Base-by-base conservation (phyloP, 768 basidiomycete species). In the Sutorius australiensis region DNA sequence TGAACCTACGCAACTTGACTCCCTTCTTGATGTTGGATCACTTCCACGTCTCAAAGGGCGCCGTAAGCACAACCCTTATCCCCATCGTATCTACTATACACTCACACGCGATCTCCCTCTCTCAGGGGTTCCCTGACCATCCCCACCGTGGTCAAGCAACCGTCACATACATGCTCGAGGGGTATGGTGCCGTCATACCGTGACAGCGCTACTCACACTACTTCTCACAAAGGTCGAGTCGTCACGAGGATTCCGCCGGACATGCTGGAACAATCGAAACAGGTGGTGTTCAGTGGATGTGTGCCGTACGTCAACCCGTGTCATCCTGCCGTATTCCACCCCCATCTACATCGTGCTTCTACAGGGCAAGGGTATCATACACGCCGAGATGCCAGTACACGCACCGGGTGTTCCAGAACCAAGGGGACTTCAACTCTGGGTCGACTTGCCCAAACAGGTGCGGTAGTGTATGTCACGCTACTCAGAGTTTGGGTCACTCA, bases 201-300 rank as follows among this genome's bases (percentile, higher is more conserved):
- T 30, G 27, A 19, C 31, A 3, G 10, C 24, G 5, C 28, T 0
- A 9, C 37, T 41, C 24, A 56, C 40, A 36, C 37, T 39, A n/a
- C n/a, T 48, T 49, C 17, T 42, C 46, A n/a, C 50, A 83, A 44
- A 68, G 86, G 6, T 75, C 82, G 24, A 87, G 86, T 61, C 76
- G 79, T 49, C 95, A 98, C 60, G 95, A 98, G 71, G 95, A 98
- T 66, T 95, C 91, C 21, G 84, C 83, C 2, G 95, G 91, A 1
- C 89, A 94, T 68, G 81, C 83, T 54, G 90, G 89, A 36, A 81
- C 78, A 16, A 88, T 91, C 48, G 70, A 80, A 37, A 65, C 84
- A 9, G 95, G 95, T 4, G 95, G 93, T 45, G 86, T 97, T 2
- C 95, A 98, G 64, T 97, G 94, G 92, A 95, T 95, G 94, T 84